Evolutionary conservation across 805 yeast species (phyloP).

Genomic region (Kluyveromyces wickerhamii): DNA sequence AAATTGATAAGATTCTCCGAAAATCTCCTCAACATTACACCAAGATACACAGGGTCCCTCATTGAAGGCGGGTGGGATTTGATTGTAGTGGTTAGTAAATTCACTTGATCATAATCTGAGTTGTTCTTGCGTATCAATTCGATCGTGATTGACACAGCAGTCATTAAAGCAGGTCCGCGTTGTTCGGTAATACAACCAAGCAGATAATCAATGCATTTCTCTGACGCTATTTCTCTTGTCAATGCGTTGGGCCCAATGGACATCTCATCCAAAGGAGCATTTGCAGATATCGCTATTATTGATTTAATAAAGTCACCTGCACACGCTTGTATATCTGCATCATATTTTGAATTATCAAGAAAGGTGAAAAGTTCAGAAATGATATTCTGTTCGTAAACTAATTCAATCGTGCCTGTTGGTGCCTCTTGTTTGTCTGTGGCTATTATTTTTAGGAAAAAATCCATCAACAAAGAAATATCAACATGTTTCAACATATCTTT

Average conservation of each 20-base stretch:
- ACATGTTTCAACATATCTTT: slow-evolving; percentile 65
- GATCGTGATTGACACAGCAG: slow-evolving; percentile 86
- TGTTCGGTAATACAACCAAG: slow-evolving; percentile 58
- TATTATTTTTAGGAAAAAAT: slow-evolving; percentile 76
- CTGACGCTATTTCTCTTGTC: slow-evolving; percentile 78
- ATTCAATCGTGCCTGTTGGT: slow-evolving; percentile 82
- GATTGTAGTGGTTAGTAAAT: slow-evolving; percentile 63
- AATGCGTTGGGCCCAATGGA: slow-evolving; percentile 92
- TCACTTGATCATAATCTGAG: slow-evolving; percentile 85
- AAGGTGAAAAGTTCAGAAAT: slow-evolving; percentile 63
- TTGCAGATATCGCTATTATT: slow-evolving; percentile 88
- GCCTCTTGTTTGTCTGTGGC: slow-evolving; percentile 86
- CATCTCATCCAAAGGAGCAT: slow-evolving; percentile 66
- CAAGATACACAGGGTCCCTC: slow-evolving; percentile 86
- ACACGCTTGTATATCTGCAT: slow-evolving; percentile 71
- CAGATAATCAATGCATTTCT: slow-evolving; percentile 50
- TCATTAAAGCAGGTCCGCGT: slow-evolving; percentile 76
- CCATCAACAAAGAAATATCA: slow-evolving; percentile 87
- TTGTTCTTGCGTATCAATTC: slow-evolving; percentile 92
- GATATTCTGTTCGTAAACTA: slow-evolving; percentile 63
- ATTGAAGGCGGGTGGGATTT: slow-evolving; percentile 83
- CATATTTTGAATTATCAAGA: slow-evolving; percentile 47
- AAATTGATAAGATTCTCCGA: slow-evolving; percentile 44
- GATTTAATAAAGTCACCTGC: slow-evolving; percentile 94
- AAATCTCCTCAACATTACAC: slow-evolving; percentile 68